phyloP scores from a whole-genome alignment of 1,284 basidiomycete genomes.

The Boletus sp. region DNA sequence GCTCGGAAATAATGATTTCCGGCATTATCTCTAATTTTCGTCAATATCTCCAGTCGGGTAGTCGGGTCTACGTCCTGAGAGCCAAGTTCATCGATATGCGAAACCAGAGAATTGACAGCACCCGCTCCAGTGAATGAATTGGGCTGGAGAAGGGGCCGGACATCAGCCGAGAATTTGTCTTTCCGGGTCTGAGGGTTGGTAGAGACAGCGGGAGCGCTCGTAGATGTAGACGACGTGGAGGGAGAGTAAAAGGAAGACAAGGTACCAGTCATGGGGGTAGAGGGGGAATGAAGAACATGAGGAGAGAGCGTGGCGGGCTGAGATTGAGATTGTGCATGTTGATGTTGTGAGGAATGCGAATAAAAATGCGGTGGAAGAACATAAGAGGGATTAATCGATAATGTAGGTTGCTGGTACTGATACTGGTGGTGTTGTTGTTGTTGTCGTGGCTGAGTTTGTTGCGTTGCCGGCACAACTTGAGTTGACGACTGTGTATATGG shows the following conservation, averaged over 20 bases:
- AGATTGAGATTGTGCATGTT: slow-evolving; percentile 35
- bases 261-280: slow-evolving; percentile 36
- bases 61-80: slow-evolving; percentile 55
- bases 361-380: slow-evolving; percentile 41
- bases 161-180: slow-evolving; percentile 44
- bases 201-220: slow-evolving; percentile 23
- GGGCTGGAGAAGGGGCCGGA: slow-evolving; percentile 52
- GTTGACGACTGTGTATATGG: slow-evolving; percentile 36
- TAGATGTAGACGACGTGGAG: slow-evolving; percentile 27
- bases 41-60: slow-evolving; percentile 64
- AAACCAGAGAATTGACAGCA: slow-evolving; percentile 56
- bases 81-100: slow-evolving; percentile 55
- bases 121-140: slow-evolving; percentile 64
- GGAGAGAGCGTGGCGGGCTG: slow-evolving; percentile 63
- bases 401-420: slow-evolving; percentile 37
- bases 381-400: slow-evolving; percentile 40
- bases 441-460: slow-evolving; percentile 35
- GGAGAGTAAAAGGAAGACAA: slow-evolving; percentile 38
- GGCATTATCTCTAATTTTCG: slow-evolving; percentile 74
- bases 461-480: slow-evolving; percentile 20
- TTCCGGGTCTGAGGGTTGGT: slow-evolving; percentile 41
- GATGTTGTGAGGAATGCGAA: slow-evolving; percentile 31
- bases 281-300: slow-evolving; percentile 57
- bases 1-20: slow-evolving; percentile 80
- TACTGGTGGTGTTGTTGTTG: slow-evolving; percentile 36